phyloP scores from a whole-genome alignment of 163 green algal species.

The Scenedesmus sp. region DNA sequence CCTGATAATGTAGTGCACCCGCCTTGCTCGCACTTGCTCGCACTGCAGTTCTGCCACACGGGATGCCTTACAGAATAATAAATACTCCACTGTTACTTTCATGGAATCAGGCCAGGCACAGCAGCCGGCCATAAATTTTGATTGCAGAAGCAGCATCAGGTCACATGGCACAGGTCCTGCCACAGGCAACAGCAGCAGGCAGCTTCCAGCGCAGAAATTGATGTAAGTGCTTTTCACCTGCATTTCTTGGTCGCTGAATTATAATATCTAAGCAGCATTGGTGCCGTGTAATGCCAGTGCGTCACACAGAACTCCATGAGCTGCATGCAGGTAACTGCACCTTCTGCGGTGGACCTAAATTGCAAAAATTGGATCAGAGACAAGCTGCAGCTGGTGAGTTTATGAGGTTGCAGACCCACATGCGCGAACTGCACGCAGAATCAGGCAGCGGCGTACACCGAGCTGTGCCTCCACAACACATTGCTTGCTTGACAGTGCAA shows the following conservation, averaged over 20 bases:
- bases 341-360: constrained; percentile 47
- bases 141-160: neutral
- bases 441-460: constrained; percentile 10
- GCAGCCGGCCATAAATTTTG: neutral
- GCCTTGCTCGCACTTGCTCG: neutral
- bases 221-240: neutral
- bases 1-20: neutral
- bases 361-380: constrained; percentile 68
- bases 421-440: neutral
- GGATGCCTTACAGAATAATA: too few species aligned
- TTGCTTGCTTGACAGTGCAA: neutral
- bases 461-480: neutral
- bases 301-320: neutral
- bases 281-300: neutral
- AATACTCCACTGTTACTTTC: too few species aligned
- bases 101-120: neutral
- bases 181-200: neutral
- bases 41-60: too few species aligned
- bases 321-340: neutral
- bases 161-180: neutral
- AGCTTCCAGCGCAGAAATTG: neutral
- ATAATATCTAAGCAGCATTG: too few species aligned
- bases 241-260: too few species aligned
- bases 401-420: constrained; percentile 41
- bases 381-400: constrained; percentile 73